Evolutionary conservation across 83 land plant genomes (phyloP).

Genomic region (Diphasiastrum complanatum): DNA sequence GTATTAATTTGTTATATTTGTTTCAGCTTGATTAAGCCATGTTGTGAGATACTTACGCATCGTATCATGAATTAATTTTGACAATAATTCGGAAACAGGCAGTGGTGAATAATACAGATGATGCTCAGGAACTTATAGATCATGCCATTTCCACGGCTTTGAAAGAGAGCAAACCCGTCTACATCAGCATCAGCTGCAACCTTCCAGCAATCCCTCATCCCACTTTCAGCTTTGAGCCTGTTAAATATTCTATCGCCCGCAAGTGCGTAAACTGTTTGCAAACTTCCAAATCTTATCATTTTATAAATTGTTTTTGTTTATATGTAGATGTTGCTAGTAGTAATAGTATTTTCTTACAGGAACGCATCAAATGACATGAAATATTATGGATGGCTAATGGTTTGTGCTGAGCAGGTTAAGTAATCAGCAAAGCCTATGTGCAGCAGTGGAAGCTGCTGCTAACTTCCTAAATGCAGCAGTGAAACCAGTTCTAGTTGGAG

Average conservation of each 20-base stretch:
- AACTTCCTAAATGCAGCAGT: too few relatives aligned
- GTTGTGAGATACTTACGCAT: not conserved
- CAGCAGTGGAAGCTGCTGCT: not conserved
- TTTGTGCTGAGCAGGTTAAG: not conserved
- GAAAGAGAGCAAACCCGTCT: slow-evolving; percentile 61
- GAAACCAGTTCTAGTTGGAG: not conserved
- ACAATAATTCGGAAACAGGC: slow-evolving; percentile 20
- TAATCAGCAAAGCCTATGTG: not conserved
- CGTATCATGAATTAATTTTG: not conserved
- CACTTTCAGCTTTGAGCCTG: slow-evolving; percentile 40
- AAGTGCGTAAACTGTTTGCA: slow-evolving; percentile 10
- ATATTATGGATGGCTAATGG: not conserved
- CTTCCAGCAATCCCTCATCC: slow-evolving; percentile 42
- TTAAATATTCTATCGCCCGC: slow-evolving; percentile 32
- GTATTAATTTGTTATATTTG: not conserved
- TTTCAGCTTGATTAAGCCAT: not conserved
- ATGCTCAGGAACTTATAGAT: slow-evolving; percentile 50
- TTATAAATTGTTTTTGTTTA: slow-evolving; percentile 1
- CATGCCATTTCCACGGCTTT: slow-evolving; percentile 51
- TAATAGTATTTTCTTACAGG: too few relatives aligned
- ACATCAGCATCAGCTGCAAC: slow-evolving; percentile 57
- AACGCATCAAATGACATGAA: not conserved
- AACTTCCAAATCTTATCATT: slow-evolving; percentile 1
- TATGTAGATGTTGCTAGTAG: too few relatives aligned
- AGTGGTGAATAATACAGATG: slow-evolving; percentile 37